A percentile compares a stretch with the other conserved stretches of the same genome.
These are phyloP conservation scores for Metschnikowia picachoensis DNA, from an alignment of 805 yeast species.

Conservation along the genomic window DNA sequence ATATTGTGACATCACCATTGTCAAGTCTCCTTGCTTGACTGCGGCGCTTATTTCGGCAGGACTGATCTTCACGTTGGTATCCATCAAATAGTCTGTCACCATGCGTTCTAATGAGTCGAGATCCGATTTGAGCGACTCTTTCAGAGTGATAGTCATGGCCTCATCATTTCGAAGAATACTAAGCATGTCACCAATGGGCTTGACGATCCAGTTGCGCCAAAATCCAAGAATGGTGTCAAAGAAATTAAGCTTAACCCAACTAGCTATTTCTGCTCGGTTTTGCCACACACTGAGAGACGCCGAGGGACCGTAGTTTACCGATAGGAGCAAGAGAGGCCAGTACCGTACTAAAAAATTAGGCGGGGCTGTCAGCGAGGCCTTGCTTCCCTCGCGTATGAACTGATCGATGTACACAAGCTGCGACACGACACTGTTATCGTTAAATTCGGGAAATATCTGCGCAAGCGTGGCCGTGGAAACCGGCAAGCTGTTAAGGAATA, in stretches of 20 bases:
- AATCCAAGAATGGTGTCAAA: constrained; percentile 65
- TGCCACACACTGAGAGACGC: constrained; percentile 41
- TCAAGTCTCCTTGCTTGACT: constrained; percentile 71
- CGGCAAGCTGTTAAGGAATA: constrained; percentile 21
- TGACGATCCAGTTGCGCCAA: constrained; percentile 76
- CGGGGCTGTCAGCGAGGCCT: constrained; percentile 8
- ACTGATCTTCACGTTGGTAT: constrained; percentile 22
- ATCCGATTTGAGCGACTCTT: constrained; percentile 75
- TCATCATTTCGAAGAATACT: constrained; percentile 84
- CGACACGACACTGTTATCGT: not conserved
- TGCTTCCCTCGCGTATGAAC: constrained; percentile 2
- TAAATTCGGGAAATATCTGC: constrained; percentile 2
- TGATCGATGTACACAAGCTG: constrained; percentile 8
- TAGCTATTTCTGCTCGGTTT: constrained; percentile 48
- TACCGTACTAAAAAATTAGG: constrained; percentile 32
- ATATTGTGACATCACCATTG: constrained; percentile 74
- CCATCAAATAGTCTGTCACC: constrained; percentile 67
- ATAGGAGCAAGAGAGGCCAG: constrained; percentile 58
- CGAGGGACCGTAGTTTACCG: constrained; percentile 51
- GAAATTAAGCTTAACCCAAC: constrained; percentile 57
- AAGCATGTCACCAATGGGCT: constrained; percentile 68
- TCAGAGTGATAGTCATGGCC: constrained; percentile 67
- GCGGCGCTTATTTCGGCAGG: constrained; percentile 37
- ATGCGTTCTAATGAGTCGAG: constrained; percentile 78
- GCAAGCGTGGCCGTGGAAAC: constrained; percentile 3